These are phyloP conservation scores for Piedraia hortae DNA, from an alignment of 2,329 filamentous ascomycete species.

Conservation along the genomic window DNA sequence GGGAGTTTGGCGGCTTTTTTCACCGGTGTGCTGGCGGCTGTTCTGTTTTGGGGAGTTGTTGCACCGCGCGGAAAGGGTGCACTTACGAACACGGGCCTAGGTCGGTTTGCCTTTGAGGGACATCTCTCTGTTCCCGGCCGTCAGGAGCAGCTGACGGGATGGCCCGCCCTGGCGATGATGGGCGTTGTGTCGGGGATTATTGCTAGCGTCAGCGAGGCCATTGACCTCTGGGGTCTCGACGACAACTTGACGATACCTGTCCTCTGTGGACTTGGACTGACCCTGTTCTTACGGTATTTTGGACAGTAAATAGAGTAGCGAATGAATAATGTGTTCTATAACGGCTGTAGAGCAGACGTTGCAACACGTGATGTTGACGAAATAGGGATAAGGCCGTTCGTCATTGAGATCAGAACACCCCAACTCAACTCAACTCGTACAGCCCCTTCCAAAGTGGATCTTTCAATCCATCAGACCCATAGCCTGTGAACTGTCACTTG, in stretches of 20 bases:
- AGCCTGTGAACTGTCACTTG: no score
- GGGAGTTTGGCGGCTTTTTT: constrained; percentile 63
- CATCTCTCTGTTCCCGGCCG: constrained; percentile 38
- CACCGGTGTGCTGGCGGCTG: constrained; percentile 58
- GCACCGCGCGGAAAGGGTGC: constrained; percentile 25
- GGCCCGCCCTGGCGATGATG: constrained; percentile 49
- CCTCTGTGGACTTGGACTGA: constrained; percentile 65
- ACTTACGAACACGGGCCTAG: constrained; percentile 15
- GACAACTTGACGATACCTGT: constrained; percentile 94
- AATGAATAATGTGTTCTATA: no score
- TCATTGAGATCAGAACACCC: no score
- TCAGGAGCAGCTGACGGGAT: constrained; percentile 37
- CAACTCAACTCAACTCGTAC: no score
- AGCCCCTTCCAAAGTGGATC: no score
- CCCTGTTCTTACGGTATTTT: constrained; percentile 50
- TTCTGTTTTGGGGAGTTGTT: constrained; percentile 67
- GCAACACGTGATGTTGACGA: no score
- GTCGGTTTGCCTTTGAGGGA: constrained; percentile 60
- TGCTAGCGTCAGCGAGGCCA: constrained; percentile 65
- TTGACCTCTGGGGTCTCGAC: constrained; percentile 83
- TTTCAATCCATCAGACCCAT: no score
- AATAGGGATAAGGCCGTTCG: no score
- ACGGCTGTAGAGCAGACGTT: no score
- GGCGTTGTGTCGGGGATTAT: constrained; percentile 70
- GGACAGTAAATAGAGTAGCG: constrained; percentile 1